Base-by-base conservation (phyloP, 2,329 filamentous ascomycete genomes). In the Ophiostoma sp. region DNA sequence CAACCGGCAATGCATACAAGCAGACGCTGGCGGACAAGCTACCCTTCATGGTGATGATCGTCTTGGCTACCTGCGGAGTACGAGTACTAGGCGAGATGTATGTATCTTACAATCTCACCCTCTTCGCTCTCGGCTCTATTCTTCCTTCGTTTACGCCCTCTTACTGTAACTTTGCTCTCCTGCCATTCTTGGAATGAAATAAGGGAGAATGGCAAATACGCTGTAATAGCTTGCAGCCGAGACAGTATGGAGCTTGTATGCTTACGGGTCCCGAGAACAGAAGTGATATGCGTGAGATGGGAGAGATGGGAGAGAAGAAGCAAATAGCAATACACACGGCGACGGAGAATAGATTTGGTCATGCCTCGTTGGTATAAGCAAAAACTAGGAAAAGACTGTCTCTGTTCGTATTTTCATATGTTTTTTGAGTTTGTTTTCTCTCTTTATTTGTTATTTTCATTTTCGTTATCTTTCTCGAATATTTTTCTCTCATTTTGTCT, bases 201-300 rank as follows among this genome's bases (percentile, higher is more conserved):
- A 62, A 62, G 58, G 58, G 58, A 62, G 58, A 62, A 41, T 62
- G 58, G 14, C 16, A 62, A 38, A 41, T 62, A 62, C 58, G 58
- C 9, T 62, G 36, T 62, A 62, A 62, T 62, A 62, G 58, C 58
- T 62, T 62, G 58, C 58, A 62, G 58, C 58, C 58, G 58, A 62
- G 58, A 62, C 58, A 62, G 36, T 27, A 62, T 62, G 58, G 58
- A 62, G 58, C 40, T 41, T 27, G 40, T 27, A 27, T 62, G 40
- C 58, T 62, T 11, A 14, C 14, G 58, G 58, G 58, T 40, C 58
- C 27, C 58, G 40, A 8, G 58, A 62, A 36, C 14, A 62, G 58
- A 14, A 62, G 58, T 62, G 58, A 62, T 62, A 4, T 55, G 16
- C 49, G 27, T 27, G 27, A 27, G 27, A 27, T 27, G 27, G 27